Evolutionary conservation across 2,329 filamentous ascomycete species (phyloP), one percentile per base, ranked within the genome.

Genomic region (Akanthomyces dipterigenus): DNA sequence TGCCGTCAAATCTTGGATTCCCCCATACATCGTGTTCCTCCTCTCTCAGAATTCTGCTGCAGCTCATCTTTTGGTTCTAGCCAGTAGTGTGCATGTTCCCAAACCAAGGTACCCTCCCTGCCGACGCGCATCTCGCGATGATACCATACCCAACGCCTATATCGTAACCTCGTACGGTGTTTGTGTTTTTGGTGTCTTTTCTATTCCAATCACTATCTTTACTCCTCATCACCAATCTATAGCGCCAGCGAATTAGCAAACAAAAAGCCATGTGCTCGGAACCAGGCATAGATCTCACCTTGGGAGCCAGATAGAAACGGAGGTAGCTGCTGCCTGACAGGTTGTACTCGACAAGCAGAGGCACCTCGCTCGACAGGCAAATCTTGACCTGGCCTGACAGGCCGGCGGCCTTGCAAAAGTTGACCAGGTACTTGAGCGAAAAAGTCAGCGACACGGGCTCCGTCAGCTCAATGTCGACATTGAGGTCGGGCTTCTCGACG

Each of bases 341-440:
- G 60, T 79, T 81, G 77, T 98, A 99, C 81, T 99, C 95, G 49
- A 99, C 95, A 69, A 98, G 82, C 67, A 99, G 86, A 31, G 95
- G 95, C 56, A 99, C 93, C 78, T 99, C 95, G 76, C 92, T 93
- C 58, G 93, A 98, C 68, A 99, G 84, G 78, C 90, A 96, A 69
- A 99, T 88, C 79, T 90, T 95, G 77, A 99, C 96, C 67, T 84
- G 82, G 68, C 76, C 80, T 43, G 93, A 93, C 64, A 99, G 82
- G 58, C 86, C 88, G 65, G 91, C 89, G 38, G 96, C 96, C 82
- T 99, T 99, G 89, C 95, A 98, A 82, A 99, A 99, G 85, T 98
- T 98, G 83, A 96, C 91, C 3, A 99, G 88, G 80, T 99, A 99
- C 81, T 99, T 99, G 71, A 99, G 89, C 38, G 95, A 98, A 81